Conservation (phyloP, 1,284 basidiomycete species). For the Earliella scabrosa region DNA sequence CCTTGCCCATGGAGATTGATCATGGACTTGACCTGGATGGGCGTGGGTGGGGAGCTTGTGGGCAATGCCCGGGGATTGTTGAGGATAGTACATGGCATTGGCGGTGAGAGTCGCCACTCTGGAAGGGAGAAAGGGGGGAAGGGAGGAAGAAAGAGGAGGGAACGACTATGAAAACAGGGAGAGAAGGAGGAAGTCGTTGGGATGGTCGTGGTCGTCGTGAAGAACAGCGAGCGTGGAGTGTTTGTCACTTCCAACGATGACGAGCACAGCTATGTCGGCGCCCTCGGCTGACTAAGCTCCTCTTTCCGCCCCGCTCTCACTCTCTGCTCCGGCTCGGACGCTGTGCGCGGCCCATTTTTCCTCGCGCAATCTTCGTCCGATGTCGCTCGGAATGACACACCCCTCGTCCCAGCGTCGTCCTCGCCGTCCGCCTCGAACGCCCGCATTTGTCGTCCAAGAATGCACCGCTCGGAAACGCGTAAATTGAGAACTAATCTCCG, state of each 20-base stretch:
- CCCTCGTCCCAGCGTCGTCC: background rate
- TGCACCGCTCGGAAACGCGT: background rate
- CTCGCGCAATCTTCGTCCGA: constrained; percentile 7
- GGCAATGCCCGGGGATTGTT: constrained; percentile 76
- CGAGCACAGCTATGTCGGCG: constrained; percentile 28
- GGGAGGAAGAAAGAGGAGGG: constrained; percentile 12
- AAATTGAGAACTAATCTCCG: constrained; percentile 16
- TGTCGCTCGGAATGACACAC: background rate
- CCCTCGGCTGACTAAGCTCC: constrained; percentile 26
- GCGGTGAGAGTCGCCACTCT: constrained; percentile 34
- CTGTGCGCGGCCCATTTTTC: no score
- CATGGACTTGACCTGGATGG: constrained; percentile 46
- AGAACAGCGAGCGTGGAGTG: constrained; percentile 33
- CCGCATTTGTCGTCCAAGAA: background rate
- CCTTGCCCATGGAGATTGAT: constrained; percentile 68
- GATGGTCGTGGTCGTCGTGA: constrained; percentile 35
- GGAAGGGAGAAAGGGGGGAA: constrained; percentile 7
- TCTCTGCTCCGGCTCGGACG: background rate
- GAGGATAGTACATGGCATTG: constrained; percentile 78
- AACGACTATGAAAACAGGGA: constrained; percentile 24
- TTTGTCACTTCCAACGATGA: constrained; percentile 34
- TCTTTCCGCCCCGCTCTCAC: constrained; percentile 4
- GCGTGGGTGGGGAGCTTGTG: constrained; percentile 70
- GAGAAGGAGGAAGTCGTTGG: constrained; percentile 21
- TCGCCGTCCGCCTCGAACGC: background rate